These are phyloP conservation scores for Echium plantagineum DNA, from an alignment of 257 asterid species.

Conservation along the genomic window DNA sequence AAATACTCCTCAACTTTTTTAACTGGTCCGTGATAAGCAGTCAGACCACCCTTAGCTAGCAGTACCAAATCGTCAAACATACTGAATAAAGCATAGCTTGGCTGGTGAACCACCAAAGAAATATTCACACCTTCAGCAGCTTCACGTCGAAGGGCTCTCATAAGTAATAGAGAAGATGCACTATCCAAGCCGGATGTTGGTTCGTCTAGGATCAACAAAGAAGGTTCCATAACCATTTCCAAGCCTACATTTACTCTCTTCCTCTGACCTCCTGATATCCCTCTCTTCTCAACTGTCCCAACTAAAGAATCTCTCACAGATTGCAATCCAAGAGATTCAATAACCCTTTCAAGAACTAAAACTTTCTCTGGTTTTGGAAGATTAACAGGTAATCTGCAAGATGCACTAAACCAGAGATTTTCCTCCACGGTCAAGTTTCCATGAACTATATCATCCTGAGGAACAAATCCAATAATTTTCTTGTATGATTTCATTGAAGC, in stretches of 20 bases:
- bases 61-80: slow-evolving; percentile 96
- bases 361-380: slow-evolving; percentile 75
- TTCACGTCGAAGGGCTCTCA: slow-evolving; percentile 96
- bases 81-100: slow-evolving; percentile 91
- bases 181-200: slow-evolving; percentile 99
- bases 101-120: slow-evolving; percentile 98
- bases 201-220: slow-evolving; percentile 88
- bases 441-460: slow-evolving; percentile 97
- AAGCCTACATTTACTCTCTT: slow-evolving; percentile 95
- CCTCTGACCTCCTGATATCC: slow-evolving; percentile 97
- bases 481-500: slow-evolving; percentile 81
- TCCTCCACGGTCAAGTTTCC: slow-evolving; percentile 98
- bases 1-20: slow-evolving; percentile 95
- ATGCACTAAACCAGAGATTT: slow-evolving; percentile 99
- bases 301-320: slow-evolving; percentile 82
- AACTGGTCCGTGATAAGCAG: slow-evolving; percentile 90
- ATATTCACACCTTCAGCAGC: slow-evolving; percentile 97
- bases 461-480: slow-evolving; percentile 85
- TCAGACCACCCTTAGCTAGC: slow-evolving; percentile 95
- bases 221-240: slow-evolving; percentile 99
- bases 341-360: slow-evolving; percentile 85
- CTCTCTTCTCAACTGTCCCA: slow-evolving; percentile 95
- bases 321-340: slow-evolving; percentile 89
- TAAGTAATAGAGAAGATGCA: slow-evolving; percentile 80
- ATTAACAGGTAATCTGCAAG: slow-evolving; percentile 83